Evolutionary conservation across 345 rosid species (phyloP).

Genomic region (Euphorbia tirucalli): DNA sequence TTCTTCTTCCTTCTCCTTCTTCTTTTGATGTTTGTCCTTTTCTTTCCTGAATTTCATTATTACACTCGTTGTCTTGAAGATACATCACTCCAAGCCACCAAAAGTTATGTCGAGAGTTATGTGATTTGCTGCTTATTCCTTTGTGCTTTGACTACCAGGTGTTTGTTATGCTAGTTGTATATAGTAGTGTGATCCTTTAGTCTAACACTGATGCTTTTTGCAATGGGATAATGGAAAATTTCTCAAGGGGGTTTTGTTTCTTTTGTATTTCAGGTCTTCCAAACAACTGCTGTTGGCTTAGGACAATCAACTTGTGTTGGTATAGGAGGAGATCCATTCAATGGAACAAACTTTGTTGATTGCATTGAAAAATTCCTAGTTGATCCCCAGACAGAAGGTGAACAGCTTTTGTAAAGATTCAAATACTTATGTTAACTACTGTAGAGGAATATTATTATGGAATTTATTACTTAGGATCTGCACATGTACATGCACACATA

Average conservation of each 20-base stretch:
- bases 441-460: neutral
- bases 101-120: neutral
- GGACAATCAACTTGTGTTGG: slow-evolving; percentile 97
- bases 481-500: neutral
- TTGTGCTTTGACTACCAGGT: neutral
- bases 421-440: neutral
- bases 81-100: neutral
- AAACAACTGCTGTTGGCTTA: slow-evolving; percentile 92
- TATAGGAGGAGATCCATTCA: slow-evolving; percentile 95
- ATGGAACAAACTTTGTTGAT: slow-evolving; percentile 94
- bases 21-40: neutral
- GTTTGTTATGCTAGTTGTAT: neutral
- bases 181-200: neutral
- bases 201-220: too few species aligned
- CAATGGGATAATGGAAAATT: too few species aligned
- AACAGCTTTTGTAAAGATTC: neutral
- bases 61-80: neutral
- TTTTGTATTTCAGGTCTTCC: slow-evolving; percentile 60
- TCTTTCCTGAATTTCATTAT: neutral
- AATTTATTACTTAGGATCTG: neutral
- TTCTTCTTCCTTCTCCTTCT: neutral
- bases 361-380: slow-evolving; percentile 77
- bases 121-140: neutral
- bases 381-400: slow-evolving; percentile 99
- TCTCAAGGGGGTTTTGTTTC: too few species aligned